These are phyloP conservation scores for Cercospora zeae-maydis DNA, from an alignment of 2,329 filamentous ascomycete genomes.

Conservation along the genomic window DNA sequence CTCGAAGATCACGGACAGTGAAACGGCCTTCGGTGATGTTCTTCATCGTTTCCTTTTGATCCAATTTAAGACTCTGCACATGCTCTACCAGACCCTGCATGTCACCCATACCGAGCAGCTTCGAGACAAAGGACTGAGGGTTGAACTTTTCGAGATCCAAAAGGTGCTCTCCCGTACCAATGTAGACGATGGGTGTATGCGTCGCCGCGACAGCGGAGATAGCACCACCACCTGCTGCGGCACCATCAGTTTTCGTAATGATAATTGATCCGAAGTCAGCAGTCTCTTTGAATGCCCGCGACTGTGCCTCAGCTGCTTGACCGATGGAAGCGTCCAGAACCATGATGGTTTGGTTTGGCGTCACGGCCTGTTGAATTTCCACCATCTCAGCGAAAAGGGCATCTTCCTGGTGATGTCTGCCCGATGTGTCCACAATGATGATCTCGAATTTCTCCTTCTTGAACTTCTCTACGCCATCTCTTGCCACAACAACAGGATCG, in stretches of 20 bases:
- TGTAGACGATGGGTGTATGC: slow-evolving; percentile 94
- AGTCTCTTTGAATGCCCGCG: slow-evolving; percentile 93
- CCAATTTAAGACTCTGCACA: slow-evolving; percentile 89
- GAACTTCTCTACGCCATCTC: slow-evolving; percentile 97
- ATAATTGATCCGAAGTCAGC: slow-evolving; percentile 98
- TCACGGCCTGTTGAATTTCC: slow-evolving; percentile 87
- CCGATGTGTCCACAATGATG: slow-evolving; percentile 97
- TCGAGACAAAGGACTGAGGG: slow-evolving; percentile 88
- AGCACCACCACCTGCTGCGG: slow-evolving; percentile 90
- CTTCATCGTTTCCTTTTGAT: slow-evolving; percentile 99
- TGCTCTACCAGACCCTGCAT: slow-evolving; percentile 94
- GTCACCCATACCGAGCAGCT: slow-evolving; percentile 94
- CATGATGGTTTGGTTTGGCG: slow-evolving; percentile 96
- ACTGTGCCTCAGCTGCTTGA: slow-evolving; percentile 90
- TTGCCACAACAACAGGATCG: slow-evolving; percentile 86
- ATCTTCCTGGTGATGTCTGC: slow-evolving; percentile 89
- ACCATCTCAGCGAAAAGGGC: slow-evolving; percentile 97
- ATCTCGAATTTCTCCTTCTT: slow-evolving; percentile 98
- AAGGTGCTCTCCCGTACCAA: slow-evolving; percentile 97
- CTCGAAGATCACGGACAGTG: slow-evolving; percentile 86
- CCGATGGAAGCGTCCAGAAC: slow-evolving; percentile 95
- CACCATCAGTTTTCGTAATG: slow-evolving; percentile 97
- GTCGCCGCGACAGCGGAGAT: slow-evolving; percentile 97
- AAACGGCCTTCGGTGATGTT: slow-evolving; percentile 97
- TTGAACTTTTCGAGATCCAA: slow-evolving; percentile 90